These are phyloP conservation scores for Sideroxylon spinosum DNA, from an alignment of 179 eudicot species.

Conservation along the genomic window DNA sequence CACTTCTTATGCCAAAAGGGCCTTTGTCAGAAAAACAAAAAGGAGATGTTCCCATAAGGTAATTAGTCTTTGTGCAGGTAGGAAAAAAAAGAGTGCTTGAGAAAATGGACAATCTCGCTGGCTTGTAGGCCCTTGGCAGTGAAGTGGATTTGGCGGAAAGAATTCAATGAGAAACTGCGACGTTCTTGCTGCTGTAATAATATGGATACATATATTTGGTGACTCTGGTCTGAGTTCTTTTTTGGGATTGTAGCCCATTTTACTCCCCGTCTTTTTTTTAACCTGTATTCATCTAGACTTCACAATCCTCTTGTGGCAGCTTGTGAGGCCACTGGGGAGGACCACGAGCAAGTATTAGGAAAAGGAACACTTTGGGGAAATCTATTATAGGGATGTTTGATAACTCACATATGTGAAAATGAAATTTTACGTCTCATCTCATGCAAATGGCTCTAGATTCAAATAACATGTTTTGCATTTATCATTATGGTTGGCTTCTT, in stretches of 20 bases:
- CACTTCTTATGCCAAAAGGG: not conserved
- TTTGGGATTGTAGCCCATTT: not conserved
- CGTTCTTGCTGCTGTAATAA: not conserved
- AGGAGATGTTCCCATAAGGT: not conserved
- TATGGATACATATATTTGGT: not conserved
- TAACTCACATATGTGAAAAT: not conserved
- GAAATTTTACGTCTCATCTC: not conserved
- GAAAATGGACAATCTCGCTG: not conserved
- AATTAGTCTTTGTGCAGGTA: not conserved
- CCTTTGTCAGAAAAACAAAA: not conserved
- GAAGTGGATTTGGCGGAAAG: not conserved
- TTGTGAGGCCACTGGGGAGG: not conserved
- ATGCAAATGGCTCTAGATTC: not conserved
- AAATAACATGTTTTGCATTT: not conserved
- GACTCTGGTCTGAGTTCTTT: not conserved
- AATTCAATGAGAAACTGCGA: not conserved
- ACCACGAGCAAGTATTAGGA: not conserved
- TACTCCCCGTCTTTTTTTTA: not conserved
- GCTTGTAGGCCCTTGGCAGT: not conserved
- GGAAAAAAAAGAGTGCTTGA: not conserved
- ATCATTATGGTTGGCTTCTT: not conserved
- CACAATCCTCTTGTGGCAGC: not conserved
- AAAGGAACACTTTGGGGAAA: not conserved
- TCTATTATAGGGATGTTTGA: not conserved
- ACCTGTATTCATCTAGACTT: not conserved